Conservation (phyloP, 1,284 basidiomycete species). For the Takashimella koratensis region DNA sequence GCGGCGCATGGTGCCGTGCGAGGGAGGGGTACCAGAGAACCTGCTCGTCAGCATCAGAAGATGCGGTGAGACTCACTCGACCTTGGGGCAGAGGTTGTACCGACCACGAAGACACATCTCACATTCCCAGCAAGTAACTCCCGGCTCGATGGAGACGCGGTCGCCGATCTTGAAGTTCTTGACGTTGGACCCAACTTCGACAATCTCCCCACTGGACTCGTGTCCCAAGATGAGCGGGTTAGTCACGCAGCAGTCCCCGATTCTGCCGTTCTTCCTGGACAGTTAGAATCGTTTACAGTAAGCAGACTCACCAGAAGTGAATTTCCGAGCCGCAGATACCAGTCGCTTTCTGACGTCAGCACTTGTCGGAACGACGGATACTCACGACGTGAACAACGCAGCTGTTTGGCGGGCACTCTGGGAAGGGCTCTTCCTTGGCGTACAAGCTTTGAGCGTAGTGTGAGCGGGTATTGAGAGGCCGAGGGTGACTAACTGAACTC, state of each 20-base stretch:
- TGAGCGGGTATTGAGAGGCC: not conserved
- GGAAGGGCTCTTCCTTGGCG: conserved; percentile 27
- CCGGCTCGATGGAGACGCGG: conserved; percentile 50
- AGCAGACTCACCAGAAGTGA: not conserved
- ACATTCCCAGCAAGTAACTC: conserved; percentile 48
- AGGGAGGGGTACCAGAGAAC: conserved; percentile 38
- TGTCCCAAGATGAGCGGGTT: conserved; percentile 46
- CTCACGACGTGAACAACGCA: conserved; percentile 29
- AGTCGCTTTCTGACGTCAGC: conserved; percentile 17
- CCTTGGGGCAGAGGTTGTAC: conserved; percentile 42
- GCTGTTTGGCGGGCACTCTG: conserved; percentile 20
- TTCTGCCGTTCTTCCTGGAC: conserved; percentile 30
- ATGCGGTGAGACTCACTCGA: conserved; percentile 12
- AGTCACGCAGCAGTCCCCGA: conserved; percentile 35
- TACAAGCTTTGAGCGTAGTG: conserved; percentile 18
- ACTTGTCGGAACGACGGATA: not conserved
- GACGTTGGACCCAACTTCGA: conserved; percentile 45
- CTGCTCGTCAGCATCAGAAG: not conserved
- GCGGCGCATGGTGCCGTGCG: conserved; percentile 38
- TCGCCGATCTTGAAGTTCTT: conserved; percentile 45
- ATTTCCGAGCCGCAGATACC: conserved; percentile 24
- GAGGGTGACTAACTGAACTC: conserved; percentile 5
- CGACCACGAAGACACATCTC: conserved; percentile 39
- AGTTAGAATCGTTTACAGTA: conserved; percentile 12
- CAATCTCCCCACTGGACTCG: conserved; percentile 48